Evolutionary conservation across 352 stramenopile genomes (phyloP).

Genomic region (Phytopythium litorale): DNA sequence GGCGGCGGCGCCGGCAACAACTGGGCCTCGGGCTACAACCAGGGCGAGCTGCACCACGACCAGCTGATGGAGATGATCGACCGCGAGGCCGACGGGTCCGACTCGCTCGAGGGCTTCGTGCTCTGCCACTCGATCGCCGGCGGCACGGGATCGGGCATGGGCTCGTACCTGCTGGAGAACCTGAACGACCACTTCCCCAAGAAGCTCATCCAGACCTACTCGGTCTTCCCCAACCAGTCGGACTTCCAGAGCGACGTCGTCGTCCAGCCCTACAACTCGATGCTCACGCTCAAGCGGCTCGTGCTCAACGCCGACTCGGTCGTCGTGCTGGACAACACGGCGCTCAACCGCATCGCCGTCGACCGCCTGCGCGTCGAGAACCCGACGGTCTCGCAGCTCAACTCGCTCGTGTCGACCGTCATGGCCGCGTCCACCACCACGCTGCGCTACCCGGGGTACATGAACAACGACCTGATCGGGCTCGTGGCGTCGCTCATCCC

Average conservation of each 20-base stretch:
- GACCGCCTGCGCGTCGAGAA: constrained; percentile 96
- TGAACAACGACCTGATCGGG: constrained; percentile 99
- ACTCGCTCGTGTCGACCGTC: constrained; percentile 98
- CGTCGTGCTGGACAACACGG: constrained; percentile 99
- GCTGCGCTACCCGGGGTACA: constrained; percentile 96
- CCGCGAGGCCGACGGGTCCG: constrained; percentile 93
- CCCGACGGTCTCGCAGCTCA: constrained; percentile 96
- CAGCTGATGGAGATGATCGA: constrained; percentile 99
- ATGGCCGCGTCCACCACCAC: constrained; percentile 99
- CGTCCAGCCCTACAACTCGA: constrained; percentile 99
- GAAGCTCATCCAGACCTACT: constrained; percentile 99
- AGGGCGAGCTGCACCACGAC: constrained; percentile 94
- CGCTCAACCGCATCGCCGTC: constrained; percentile 95
- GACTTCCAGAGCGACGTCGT: constrained; percentile 96
- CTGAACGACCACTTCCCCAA: constrained; percentile 99
- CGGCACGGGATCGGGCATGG: constrained; percentile 98
- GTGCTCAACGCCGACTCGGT: constrained; percentile 98
- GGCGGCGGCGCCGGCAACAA: constrained; percentile 92
- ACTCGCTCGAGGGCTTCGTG: constrained; percentile 97
- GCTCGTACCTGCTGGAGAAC: constrained; percentile 98
- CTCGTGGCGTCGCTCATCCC: constrained; percentile 97
- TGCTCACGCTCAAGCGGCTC: constrained; percentile 98
- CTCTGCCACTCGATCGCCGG: constrained; percentile 99
- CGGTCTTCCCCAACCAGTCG: constrained; percentile 97
- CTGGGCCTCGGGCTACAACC: constrained; percentile 90